A percentile compares a stretch with the other conserved stretches of the same genome.
These are phyloP conservation scores for Sonneratia alba DNA, from an alignment of 345 rosid species.

Conservation along the genomic window DNA sequence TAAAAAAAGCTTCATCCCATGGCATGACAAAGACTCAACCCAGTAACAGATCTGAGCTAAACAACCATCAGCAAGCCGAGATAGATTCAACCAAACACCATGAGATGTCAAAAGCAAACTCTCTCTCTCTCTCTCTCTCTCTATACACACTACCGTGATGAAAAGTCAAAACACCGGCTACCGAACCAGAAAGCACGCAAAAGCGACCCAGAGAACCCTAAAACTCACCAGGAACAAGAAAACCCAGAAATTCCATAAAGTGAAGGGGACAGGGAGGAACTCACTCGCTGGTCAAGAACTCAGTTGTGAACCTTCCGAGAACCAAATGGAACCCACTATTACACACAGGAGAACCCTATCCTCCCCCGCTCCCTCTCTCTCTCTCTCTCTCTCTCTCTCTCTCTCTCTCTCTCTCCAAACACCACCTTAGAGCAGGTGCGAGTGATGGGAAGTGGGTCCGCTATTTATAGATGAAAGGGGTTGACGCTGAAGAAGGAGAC, in stretches of 20 bases:
- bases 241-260: neutral
- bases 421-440: neutral
- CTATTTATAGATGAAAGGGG: conserved; percentile 8
- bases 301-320: neutral
- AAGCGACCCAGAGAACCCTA: neutral
- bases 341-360: neutral
- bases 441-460: neutral
- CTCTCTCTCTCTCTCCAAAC: neutral
- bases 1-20: neutral
- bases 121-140: neutral
- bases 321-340: neutral
- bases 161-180: neutral
- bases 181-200: neutral
- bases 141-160: neutral
- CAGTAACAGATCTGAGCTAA: neutral
- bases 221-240: neutral
- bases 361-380: no score
- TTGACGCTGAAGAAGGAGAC: conserved; percentile 11
- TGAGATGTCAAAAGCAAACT: neutral
- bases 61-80: neutral
- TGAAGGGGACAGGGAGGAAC: neutral
- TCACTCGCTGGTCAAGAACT: neutral
- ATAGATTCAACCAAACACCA: neutral
- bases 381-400: neutral
- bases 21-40: neutral